Conservation (phyloP, 2,329 filamentous ascomycete genomes). For the Verticillium dahliae region DNA sequence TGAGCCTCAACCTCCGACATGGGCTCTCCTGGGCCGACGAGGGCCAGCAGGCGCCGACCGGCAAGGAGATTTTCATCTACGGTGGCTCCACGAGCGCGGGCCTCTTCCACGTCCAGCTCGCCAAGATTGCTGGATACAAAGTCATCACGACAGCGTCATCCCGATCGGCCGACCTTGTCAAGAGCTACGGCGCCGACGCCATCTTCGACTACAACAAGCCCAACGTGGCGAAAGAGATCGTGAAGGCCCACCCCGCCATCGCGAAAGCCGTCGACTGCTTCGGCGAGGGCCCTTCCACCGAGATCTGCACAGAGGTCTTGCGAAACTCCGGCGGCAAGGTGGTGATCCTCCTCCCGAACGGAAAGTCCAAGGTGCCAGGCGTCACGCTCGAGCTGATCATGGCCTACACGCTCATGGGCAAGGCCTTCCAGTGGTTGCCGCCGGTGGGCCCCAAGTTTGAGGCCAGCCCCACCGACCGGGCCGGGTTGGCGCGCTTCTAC, state of each 20-base stretch:
- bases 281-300: conserved; percentile 20
- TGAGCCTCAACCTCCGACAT: conserved; percentile 10
- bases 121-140: conserved; percentile 24
- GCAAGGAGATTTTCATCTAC: conserved; percentile 28
- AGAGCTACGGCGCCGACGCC: conserved; percentile 19
- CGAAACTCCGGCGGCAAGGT: conserved; percentile 20
- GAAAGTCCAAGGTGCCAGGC: conserved; percentile 11
- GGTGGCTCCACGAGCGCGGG: conserved; percentile 44
- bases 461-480: conserved; percentile 16
- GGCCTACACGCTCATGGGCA: conserved; percentile 17
- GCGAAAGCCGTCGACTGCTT: conserved; percentile 21
- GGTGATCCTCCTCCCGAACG: conserved; percentile 16
- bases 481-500: conserved; percentile 15
- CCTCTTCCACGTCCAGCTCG: conserved; percentile 36
- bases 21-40: background rate
- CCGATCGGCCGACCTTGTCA: conserved; percentile 26
- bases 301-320: conserved; percentile 19
- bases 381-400: conserved; percentile 16
- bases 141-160: conserved; percentile 24
- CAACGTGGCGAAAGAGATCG: conserved; percentile 16
- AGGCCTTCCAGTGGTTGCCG: conserved; percentile 16
- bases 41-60: conserved; percentile 13
- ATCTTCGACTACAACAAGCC: conserved; percentile 23
- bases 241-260: conserved; percentile 16
- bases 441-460: conserved; percentile 20